Base-by-base conservation (phyloP, 108 stramenopile genomes). In the Skeletonema marinoi region DNA sequence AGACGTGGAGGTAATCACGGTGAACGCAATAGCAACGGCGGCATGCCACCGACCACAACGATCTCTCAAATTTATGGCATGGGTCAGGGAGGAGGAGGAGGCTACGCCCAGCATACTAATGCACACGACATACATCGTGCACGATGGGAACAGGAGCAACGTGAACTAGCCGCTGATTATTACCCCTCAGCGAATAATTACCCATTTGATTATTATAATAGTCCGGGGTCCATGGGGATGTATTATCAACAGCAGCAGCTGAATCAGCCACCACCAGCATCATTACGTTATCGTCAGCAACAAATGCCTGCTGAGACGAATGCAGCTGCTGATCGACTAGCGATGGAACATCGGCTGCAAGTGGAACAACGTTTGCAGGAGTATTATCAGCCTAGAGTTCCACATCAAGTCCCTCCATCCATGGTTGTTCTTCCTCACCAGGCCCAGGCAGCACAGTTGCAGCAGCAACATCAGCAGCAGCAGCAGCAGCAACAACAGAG, bases 141-240 rank as follows among this genome's bases (percentile, higher is more conserved):
- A 56, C 54, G 54, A 21, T 56, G 54, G 54, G 54, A 56, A 10
- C 54, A 56, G 25, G 54, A 56, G n/a, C 54, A 56, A 25, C 54
- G 54, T n/a, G 54, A 56, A 56, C 54, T 56, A 56, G 54, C 54
- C 6, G 54, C 54, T 10, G 54, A 56, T 56, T 56, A 56, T 29
- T 56, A 56, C 25, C 54, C 54, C 25, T 56, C 54, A 1, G 54
- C 7, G 54, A 56, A 10, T 25, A 56, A 56, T 56, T 56, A 56
- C 25, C 54, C 54, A 56, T 25, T 25, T 10, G 54, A 56, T 25
- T 56, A 29, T 25, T 56, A 56, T 29, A 46, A 41, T 12, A 41
- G 39, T 11, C 39, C 50, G 17, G 50, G 19, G 9, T 56, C 54
- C 25, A 41, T 41, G 54, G 54, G 21, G 25, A 56, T 16, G 54